Conservation (phyloP, 768 basidiomycete genomes). For the Porpolomopsis calyptriformis region DNA sequence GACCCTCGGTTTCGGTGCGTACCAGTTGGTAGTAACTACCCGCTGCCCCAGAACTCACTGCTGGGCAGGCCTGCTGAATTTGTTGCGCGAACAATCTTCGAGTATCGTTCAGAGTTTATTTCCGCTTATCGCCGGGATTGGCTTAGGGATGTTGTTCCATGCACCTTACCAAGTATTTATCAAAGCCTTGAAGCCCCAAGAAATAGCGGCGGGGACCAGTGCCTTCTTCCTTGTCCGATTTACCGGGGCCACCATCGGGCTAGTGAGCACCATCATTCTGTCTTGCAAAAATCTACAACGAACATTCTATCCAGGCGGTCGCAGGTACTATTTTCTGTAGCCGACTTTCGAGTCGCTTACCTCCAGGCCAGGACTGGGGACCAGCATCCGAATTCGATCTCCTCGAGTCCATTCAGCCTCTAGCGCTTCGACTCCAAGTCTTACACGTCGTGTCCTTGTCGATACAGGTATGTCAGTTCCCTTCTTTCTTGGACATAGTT, state of each 20-base stretch:
- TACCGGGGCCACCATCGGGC: constrained; percentile 73
- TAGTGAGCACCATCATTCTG: constrained; percentile 37
- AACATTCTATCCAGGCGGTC: constrained; percentile 41
- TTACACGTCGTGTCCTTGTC: constrained; percentile 47
- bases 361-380: constrained; percentile 30
- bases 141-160: constrained; percentile 77
- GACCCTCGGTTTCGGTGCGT: constrained; percentile 62
- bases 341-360: constrained; percentile 37
- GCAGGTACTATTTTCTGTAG: constrained; percentile 67
- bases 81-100: constrained; percentile 45
- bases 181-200: constrained; percentile 48
- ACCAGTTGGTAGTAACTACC: constrained; percentile 7
- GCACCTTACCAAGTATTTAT: constrained; percentile 77
- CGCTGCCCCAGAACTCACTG: constrained; percentile 13
- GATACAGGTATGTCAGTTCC: constrained; percentile 40
- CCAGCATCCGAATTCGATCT: constrained; percentile 46
- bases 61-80: constrained; percentile 51
- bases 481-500: background rate
- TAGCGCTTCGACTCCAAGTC: constrained; percentile 33
- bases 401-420: constrained; percentile 36
- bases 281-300: constrained; percentile 1
- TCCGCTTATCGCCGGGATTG: constrained; percentile 64
- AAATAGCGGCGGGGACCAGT: constrained; percentile 70
- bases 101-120: constrained; percentile 38
- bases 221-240: constrained; percentile 84